Base-by-base conservation (phyloP, 1,284 basidiomycete genomes). In the Cryptococcus sp. region DNA sequence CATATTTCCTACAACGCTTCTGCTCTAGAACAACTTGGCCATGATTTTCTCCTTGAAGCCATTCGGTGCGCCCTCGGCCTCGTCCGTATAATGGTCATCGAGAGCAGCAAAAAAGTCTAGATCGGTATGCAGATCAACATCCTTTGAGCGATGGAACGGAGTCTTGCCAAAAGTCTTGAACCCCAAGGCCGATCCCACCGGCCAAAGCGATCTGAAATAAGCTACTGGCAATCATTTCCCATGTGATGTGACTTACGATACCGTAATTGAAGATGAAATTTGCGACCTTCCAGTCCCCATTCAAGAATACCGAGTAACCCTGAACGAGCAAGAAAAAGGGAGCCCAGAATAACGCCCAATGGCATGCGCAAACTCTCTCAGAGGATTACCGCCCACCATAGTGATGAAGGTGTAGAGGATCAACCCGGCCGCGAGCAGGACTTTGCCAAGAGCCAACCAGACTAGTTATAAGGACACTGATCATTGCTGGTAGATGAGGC, bases 311-410 rank as follows among this genome's bases (percentile, higher is more conserved):
- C 13, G 52, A 22, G 50, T 59, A 64, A 9, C 64, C 61, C 23
- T 57, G 55, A 42, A 63, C 49, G 43, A 54, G 45, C 34, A 64
- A 41, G 48, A 59, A 56, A 24, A 66, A 28, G 9, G 43, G 41
- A 14, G 55, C 56, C 61, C 59, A 62, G 39, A 59, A 45, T 7
- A 60, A 23, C 2, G 63, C 58, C 58, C 57, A 66, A 45, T 59
- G 67, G n/a, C n/a, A n/a, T n/a, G n/a, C n/a, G n/a, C n/a, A n/a
- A 73, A 59, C 50, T 66, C 66, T 45, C 65, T 57, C 5, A 64
- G 45, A 18, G 61, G 56, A 70, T 61, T 57, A 48, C 67, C 69
- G 13, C 69, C 67, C 9, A 58, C 53, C 64, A 71, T 71, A 13
- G 62, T 64, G 44, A 67, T 53, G 39, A 72, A 55, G 18, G 69